Conservation (phyloP, 768 basidiomycete species). For the Crassisporium funariophilum region DNA sequence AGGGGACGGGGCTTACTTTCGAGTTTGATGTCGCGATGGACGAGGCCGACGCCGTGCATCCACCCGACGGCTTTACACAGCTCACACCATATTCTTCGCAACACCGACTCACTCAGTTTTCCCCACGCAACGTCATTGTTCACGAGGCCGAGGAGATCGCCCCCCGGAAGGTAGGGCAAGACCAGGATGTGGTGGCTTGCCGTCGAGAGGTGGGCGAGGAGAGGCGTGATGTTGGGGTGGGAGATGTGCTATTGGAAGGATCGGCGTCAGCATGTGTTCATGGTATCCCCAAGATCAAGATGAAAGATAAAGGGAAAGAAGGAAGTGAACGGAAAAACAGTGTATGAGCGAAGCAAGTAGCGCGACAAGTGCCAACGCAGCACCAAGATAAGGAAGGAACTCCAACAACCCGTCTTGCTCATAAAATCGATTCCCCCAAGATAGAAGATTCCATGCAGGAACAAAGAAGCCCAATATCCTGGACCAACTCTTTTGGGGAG, state of each 20-base stretch:
- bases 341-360: too few relatives aligned
- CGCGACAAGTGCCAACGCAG: too few relatives aligned
- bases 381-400: too few relatives aligned
- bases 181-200: slow-evolving; percentile 76
- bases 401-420: too few relatives aligned
- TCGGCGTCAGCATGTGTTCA: slow-evolving; percentile 8
- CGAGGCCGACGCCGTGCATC: slow-evolving; percentile 85
- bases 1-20: too few relatives aligned
- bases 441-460: too few relatives aligned
- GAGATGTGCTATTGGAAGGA: slow-evolving; percentile 60
- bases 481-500: too few relatives aligned
- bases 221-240: slow-evolving; percentile 78
- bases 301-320: too few relatives aligned
- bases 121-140: slow-evolving; percentile 54
- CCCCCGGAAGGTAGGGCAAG: slow-evolving; percentile 74
- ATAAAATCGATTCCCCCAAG: too few relatives aligned
- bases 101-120: slow-evolving; percentile 47
- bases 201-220: slow-evolving; percentile 71
- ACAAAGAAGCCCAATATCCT: too few relatives aligned
- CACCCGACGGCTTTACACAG: slow-evolving; percentile 78
- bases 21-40: slow-evolving; percentile 92
- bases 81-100: slow-evolving; percentile 75
- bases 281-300: too few relatives aligned
- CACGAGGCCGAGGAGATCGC: slow-evolving; percentile 80
- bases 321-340: neutral